Evolutionary conservation across 345 rosid genomes (phyloP), one percentile per base, ranked within the genome.

Genomic region (Salix koriyanagi): DNA sequence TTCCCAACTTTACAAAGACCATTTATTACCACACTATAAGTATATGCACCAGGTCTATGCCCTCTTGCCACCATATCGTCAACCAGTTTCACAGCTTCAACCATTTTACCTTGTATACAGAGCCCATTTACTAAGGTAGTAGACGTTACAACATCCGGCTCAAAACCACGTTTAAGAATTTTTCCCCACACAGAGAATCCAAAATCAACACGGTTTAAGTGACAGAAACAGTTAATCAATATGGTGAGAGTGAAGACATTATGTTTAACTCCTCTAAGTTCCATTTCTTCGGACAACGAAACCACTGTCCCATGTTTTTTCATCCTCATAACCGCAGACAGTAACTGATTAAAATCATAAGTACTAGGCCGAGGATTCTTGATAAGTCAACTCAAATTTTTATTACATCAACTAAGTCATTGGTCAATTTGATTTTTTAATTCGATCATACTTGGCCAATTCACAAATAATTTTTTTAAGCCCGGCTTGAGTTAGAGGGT

Each of bases 161-260:
- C 23, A 4, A 42, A 70, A 26, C 73, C 73, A 9, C 28, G 21
- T 19, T 70, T 70, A n/a, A 70, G 15, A 13, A 30, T 50, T 50
- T 70, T 50, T 9, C 62, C 73, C 61, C 52, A 52, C 7, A 70
- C 13, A 26, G 41, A 70, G 7, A 18, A 25, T 25, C 25, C 25
- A 25, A 50, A 50, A 70, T 70, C 30, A 23, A 50, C 73, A 46
- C 1, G 18, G n/a, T 30, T n/a, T 7, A 28, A 16, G 21, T 1
- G 62, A n/a, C 25, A 70, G 62, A 70, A 50, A 30, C 62, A 50
- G 52, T 52, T 50, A 48, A 70, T 48, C 58, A 70, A 70, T 36
- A 70, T 26, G 32, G 28, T 70, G 9, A 70, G 60, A 25, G 50
- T 42, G 4, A 37, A 70, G 15, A 15, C 9, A 18, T 46, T 32